These are phyloP conservation scores for Candida ulmi DNA, from an alignment of 805 yeast genomes.

Conservation along the genomic window DNA sequence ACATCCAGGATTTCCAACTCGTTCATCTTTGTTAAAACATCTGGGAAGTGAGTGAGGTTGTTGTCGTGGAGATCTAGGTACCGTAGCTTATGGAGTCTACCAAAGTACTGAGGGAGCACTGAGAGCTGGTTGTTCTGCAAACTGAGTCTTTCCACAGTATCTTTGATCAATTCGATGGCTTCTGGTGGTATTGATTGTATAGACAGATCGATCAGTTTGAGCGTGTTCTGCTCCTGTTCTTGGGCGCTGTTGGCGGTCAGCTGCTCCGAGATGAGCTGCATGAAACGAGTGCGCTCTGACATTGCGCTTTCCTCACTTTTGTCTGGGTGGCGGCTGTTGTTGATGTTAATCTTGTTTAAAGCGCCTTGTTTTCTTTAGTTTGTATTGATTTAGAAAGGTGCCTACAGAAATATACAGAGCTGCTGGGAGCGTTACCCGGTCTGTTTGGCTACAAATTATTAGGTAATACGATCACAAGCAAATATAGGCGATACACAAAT, in stretches of 20 bases:
- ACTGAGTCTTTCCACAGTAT: conserved; percentile 43
- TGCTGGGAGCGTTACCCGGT: too few species aligned
- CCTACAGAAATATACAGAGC: too few species aligned
- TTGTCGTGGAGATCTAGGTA: conserved; percentile 67
- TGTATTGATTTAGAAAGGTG: too few species aligned
- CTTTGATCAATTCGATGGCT: conserved; percentile 30
- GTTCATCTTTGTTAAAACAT: conserved; percentile 29
- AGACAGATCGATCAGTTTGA: conserved; percentile 35
- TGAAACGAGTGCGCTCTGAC: conserved; percentile 12
- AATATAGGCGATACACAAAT: too few species aligned
- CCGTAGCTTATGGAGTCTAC: conserved; percentile 38
- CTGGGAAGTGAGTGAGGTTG: conserved; percentile 48
- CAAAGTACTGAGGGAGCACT: conserved; percentile 42
- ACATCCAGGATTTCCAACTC: conserved; percentile 62
- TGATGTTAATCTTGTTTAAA: neutral
- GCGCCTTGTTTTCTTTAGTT: neutral
- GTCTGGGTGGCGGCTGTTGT: neutral
- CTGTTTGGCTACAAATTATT: too few species aligned
- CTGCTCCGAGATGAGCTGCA: conserved; percentile 22
- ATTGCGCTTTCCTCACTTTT: neutral
- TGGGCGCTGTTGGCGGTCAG: conserved; percentile 8
- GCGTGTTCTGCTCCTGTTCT: conserved; percentile 21
- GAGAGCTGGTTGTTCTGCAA: conserved; percentile 46
- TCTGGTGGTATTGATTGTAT: conserved; percentile 33
- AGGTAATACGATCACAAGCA: too few species aligned